Evolutionary conservation across 2,329 filamentous ascomycete species (phyloP).

Genomic region (Scopulariopsis brevicaulis): DNA sequence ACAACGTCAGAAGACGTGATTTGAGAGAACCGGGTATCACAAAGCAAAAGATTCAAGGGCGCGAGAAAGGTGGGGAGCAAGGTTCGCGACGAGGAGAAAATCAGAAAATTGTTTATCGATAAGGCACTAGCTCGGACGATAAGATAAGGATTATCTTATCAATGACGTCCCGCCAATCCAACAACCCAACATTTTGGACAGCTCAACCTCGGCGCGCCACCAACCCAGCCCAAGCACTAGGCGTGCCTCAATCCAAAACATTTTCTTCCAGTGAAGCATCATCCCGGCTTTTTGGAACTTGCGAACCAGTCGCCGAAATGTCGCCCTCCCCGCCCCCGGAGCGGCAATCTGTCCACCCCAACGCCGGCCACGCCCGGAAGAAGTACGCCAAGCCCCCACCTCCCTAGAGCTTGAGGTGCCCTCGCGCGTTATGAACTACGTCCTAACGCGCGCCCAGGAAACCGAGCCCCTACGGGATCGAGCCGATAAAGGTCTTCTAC

Average conservation of each 20-base stretch:
- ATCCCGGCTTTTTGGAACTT: background rate
- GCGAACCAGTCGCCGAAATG: constrained; percentile 18
- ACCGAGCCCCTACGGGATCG: constrained; percentile 30
- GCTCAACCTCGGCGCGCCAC: background rate
- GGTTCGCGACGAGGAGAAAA: background rate
- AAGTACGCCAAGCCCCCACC: constrained; percentile 22
- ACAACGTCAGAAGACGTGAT: background rate
- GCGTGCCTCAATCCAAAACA: background rate
- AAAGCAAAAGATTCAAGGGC: background rate
- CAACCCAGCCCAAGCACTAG: background rate
- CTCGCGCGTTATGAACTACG: background rate
- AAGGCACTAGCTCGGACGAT: background rate
- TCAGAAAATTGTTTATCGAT: constrained; percentile 3
- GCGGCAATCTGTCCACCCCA: constrained; percentile 33
- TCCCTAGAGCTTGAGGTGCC: background rate
- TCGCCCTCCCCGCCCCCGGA: constrained; percentile 20
- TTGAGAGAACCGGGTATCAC: background rate
- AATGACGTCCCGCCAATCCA: background rate
- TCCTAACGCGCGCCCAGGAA: constrained; percentile 1
- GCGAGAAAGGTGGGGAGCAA: background rate
- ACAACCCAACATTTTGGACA: background rate
- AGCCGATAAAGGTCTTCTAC: constrained; percentile 69
- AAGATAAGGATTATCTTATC: constrained; percentile 7
- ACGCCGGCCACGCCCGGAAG: constrained; percentile 38
- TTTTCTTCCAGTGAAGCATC: background rate